Base-by-base conservation (phyloP, 352 stramenopile species). In the Globisporangium mamillatum region DNA sequence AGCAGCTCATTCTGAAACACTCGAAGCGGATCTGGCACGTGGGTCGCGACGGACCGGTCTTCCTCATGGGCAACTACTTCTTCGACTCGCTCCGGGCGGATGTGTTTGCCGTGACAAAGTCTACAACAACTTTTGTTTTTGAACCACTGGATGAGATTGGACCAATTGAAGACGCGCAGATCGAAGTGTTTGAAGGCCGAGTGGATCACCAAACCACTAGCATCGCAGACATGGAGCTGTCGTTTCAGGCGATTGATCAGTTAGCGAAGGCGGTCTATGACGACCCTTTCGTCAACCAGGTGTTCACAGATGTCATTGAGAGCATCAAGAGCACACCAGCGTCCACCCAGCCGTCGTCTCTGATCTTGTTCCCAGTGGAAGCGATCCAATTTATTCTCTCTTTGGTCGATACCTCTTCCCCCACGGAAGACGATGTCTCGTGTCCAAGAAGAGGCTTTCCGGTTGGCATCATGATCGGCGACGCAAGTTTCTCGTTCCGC, bases 31-130 rank as follows among this genome's bases (percentile, higher is more conserved):
- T 29, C 16, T 90, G 80, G 85, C 65, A 53, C 34, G 77, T 90
- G 16, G 80, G 78, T n/a, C 66, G 62, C 12, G 66, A 82, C 25
- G 82, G 82, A 1, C 82, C 85, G 0, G 73, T 93, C 9, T 84
- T 89, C n/a, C 71, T 95, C 57, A 81, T 95, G 16, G 87, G 84
- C 9, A 95, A 95, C 50, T 95, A 95, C 60, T 95, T 95, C 44
- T 52, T 93, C 5, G 87, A 95, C 56, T 95, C 87, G 53, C 69
- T 95, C 1, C 82, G 78, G 1, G 75, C 85, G 9, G 87, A 95
- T 56, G 78, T 91, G 27, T 92, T 90, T 50, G 72, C 80, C 0
- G 79, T 89, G 20, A 69, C 73, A 9, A 59, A 24, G n/a, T 20
- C 57, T 1, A 61, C 64, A 44, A 8, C 60, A n/a, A 66, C 3